A percentile compares a stretch with the other conserved stretches of the same genome.
phyloP scores from a whole-genome alignment of 176 grass and related monocot species.

The Bonia amplexicaulis region DNA sequence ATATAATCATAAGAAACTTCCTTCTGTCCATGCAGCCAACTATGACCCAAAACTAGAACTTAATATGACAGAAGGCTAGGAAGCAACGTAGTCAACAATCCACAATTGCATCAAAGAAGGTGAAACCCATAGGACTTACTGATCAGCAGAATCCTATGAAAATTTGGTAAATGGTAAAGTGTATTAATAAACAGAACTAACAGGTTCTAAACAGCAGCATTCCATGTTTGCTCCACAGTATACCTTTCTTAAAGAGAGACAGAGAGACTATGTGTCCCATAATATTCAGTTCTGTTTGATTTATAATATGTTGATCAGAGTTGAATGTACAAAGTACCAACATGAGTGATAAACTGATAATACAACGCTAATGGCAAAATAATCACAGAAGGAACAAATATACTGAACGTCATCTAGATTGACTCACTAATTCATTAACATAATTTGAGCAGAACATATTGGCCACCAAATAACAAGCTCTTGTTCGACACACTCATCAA shows the following conservation, averaged over 20 bases:
- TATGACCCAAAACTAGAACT: not conserved
- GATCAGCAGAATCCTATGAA: not conserved
- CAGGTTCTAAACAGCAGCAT: not conserved
- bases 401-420: not conserved
- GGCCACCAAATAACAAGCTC: not conserved
- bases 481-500: slow-evolving; percentile 17
- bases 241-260: not conserved
- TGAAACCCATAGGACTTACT: not conserved
- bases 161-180: not conserved
- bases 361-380: not conserved
- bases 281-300: not conserved
- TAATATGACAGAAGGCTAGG: not conserved
- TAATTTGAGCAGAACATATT: not conserved
- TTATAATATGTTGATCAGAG: slow-evolving; percentile 12
- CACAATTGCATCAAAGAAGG: slow-evolving; percentile 7
- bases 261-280: not conserved
- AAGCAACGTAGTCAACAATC: not conserved
- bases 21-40: not conserved
- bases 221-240: slow-evolving; percentile 8
- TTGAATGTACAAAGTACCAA: not conserved
- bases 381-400: not conserved
- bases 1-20: not conserved
- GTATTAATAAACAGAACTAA: not conserved
- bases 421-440: not conserved
- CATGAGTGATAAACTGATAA: not conserved